Conservation (phyloP, 345 rosid genomes). For the Eutrema heterophyllum region DNA sequence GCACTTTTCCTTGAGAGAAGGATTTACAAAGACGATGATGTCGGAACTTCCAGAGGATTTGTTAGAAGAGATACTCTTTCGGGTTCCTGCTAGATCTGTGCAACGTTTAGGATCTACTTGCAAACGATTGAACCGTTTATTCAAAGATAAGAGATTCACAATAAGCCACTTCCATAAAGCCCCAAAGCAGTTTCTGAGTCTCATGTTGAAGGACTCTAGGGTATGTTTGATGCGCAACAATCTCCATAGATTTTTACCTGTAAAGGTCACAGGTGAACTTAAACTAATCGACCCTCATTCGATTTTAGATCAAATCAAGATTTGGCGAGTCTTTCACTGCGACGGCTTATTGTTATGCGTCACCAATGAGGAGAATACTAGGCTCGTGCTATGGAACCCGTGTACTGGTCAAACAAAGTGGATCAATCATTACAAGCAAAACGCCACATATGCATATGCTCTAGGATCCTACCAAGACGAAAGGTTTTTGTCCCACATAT, state of each 20-base stretch:
- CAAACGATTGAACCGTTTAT: too few species aligned
- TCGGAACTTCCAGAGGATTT: too few species aligned
- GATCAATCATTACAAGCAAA: background rate
- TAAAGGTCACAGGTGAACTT: background rate
- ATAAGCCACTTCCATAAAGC: background rate
- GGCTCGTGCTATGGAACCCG: background rate
- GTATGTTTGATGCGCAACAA: background rate
- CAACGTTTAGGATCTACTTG: too few species aligned
- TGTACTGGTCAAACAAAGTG: background rate
- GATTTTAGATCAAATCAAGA: background rate
- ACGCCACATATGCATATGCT: background rate
- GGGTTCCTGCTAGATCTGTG: too few species aligned
- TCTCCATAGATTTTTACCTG: background rate
- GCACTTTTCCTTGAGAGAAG: too few species aligned
- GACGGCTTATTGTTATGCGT: background rate
- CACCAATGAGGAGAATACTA: background rate
- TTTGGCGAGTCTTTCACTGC: background rate
- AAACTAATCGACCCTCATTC: background rate
- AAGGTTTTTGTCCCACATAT: background rate
- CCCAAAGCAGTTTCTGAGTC: too few species aligned
- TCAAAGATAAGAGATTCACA: background rate
- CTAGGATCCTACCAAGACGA: background rate
- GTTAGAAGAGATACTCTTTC: too few species aligned
- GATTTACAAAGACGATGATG: too few species aligned
- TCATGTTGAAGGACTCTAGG: background rate